Evolutionary conservation across 768 basidiomycete genomes (phyloP).

Genomic region (Collybiopsis confluens): DNA sequence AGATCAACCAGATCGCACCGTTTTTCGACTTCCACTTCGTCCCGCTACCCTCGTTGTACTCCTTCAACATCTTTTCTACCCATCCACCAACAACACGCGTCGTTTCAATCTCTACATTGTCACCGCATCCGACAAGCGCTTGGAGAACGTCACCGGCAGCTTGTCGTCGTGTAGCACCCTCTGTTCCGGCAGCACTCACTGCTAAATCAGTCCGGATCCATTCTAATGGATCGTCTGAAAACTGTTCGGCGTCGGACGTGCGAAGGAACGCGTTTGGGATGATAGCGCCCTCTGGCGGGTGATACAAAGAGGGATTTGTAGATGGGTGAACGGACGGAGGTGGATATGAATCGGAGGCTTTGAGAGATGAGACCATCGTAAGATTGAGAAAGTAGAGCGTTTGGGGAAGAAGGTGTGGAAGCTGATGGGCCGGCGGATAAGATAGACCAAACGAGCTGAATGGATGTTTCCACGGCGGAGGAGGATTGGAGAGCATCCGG

Average conservation of each 20-base stretch:
- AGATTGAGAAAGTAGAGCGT: constrained; percentile 60
- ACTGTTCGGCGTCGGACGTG: constrained; percentile 89
- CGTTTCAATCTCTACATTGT: constrained; percentile 75
- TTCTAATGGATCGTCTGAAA: constrained; percentile 96
- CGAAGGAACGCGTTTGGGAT: constrained; percentile 90
- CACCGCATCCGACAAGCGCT: constrained; percentile 65
- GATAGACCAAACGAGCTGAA: constrained; percentile 87
- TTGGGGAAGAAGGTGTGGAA: constrained; percentile 23
- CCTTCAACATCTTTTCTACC: constrained; percentile 68
- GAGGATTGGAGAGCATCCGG: constrained; percentile 70
- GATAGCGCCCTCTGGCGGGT: constrained; percentile 81
- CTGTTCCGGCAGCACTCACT: constrained; percentile 54
- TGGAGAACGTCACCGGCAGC: constrained; percentile 95
- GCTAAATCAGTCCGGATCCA: constrained; percentile 87
- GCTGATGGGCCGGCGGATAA: constrained; percentile 51
- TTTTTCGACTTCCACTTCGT: constrained; percentile 91
- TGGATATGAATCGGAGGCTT: constrained; percentile 86
- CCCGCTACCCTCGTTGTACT: constrained; percentile 78
- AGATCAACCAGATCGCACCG: constrained; percentile 87
- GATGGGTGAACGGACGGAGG: constrained; percentile 83
- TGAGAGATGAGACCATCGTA: constrained; percentile 90
- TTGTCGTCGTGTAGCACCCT: constrained; percentile 82
- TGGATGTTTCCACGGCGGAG: constrained; percentile 64
- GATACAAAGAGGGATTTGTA: constrained; percentile 78
- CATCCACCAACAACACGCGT: constrained; percentile 85